Evolutionary conservation across 202 grass and related monocot species (phyloP).

Genomic region (Setaria italica): DNA sequence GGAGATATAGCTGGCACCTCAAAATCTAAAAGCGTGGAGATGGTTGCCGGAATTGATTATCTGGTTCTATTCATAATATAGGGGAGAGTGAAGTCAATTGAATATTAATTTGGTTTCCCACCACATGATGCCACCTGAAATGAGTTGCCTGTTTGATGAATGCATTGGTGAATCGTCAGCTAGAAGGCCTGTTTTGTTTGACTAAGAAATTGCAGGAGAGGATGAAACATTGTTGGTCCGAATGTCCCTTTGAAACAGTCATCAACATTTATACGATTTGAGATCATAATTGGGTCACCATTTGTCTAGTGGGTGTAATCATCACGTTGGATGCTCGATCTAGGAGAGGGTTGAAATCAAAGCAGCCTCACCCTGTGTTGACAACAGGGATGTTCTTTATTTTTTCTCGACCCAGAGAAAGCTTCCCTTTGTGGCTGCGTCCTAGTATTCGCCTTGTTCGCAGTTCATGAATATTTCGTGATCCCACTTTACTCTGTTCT

Average conservation of each 20-base stretch:
- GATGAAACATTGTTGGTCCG: too few species aligned
- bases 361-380: too few species aligned
- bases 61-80: background rate
- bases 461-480: too few species aligned
- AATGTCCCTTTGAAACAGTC: background rate
- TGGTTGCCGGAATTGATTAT: background rate
- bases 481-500: too few species aligned
- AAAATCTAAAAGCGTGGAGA: conserved; percentile 1
- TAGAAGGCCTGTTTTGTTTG: background rate
- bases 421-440: too few species aligned
- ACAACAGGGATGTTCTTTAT: too few species aligned
- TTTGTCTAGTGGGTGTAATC: background rate
- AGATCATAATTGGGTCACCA: background rate
- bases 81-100: background rate
- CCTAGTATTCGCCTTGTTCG: too few species aligned
- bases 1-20: background rate
- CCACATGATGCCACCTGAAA: background rate
- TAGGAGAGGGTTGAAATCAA: too few species aligned
- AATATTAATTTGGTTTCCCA: background rate
- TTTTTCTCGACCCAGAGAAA: too few species aligned
- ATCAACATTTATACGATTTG: background rate
- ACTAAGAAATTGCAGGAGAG: background rate
- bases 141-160: background rate
- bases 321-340: too few species aligned
- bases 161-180: background rate